phyloP scores from a whole-genome alignment of 75 land plant genomes.

The Cupressus sempervirens region DNA sequence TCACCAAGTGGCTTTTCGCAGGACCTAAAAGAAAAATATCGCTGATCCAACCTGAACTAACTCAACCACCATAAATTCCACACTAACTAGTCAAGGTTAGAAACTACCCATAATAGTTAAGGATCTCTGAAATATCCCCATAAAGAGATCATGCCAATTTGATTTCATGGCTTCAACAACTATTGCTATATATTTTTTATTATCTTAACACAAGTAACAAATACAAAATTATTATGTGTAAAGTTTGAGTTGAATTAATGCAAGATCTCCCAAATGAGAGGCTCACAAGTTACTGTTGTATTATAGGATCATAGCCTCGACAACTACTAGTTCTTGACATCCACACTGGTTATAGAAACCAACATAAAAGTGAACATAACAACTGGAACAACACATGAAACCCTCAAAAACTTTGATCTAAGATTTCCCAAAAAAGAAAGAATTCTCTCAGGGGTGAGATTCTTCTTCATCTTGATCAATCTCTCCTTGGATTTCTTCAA shows the following conservation, averaged over 20 bases:
- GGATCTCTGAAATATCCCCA: not conserved
- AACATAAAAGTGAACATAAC: slow-evolving; percentile 12
- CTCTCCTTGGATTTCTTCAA: slow-evolving; percentile 2
- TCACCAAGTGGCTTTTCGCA: not conserved
- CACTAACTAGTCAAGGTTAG: too few relatives aligned
- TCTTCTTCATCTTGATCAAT: slow-evolving; percentile 3
- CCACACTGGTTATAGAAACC: slow-evolving; percentile 13
- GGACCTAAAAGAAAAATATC: not conserved
- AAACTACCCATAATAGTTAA: not conserved
- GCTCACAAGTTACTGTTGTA: too few relatives aligned
- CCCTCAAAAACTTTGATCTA: not conserved
- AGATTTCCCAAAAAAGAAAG: slow-evolving; percentile 7
- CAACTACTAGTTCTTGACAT: slow-evolving; percentile 6
- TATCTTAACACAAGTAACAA: too few relatives aligned
- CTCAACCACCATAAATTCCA: not conserved
- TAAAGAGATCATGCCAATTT: not conserved
- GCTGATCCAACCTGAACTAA: not conserved
- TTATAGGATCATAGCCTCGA: not conserved
- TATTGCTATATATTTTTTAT: too few relatives aligned
- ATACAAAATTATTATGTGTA: too few relatives aligned
- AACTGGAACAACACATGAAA: not conserved
- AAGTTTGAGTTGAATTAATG: too few relatives aligned
- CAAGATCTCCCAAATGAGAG: too few relatives aligned
- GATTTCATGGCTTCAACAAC: not conserved
- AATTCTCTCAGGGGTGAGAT: not conserved